Evolutionary conservation across 768 basidiomycete genomes (phyloP).

Genomic region (Pluteus cervinus): DNA sequence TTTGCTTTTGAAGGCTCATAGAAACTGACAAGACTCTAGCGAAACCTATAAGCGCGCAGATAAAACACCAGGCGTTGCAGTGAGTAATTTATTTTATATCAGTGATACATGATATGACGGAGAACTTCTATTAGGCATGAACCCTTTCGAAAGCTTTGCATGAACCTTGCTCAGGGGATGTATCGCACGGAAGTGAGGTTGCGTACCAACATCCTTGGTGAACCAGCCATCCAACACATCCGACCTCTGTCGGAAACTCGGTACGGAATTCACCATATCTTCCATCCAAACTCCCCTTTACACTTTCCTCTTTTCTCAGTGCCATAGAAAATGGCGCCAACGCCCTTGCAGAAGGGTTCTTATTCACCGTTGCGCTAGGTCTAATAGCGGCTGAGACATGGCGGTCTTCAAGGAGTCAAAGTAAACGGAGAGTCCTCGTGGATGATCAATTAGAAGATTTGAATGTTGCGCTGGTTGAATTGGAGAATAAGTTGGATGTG

Average conservation of each 20-base stretch:
- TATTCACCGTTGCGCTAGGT: constrained; percentile 68
- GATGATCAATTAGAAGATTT: constrained; percentile 67
- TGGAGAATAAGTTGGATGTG: constrained; percentile 36
- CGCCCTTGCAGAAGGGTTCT: constrained; percentile 76
- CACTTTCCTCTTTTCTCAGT: constrained; percentile 25
- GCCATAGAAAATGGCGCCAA: constrained; percentile 87
- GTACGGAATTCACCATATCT: constrained; percentile 29
- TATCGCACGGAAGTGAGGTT: constrained; percentile 69
- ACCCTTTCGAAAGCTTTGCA: constrained; percentile 63
- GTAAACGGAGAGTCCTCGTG: constrained; percentile 65
- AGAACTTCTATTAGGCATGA: constrained; percentile 44
- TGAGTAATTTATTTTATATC: constrained; percentile 25
- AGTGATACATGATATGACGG: constrained; percentile 1
- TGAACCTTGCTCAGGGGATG: constrained; percentile 70
- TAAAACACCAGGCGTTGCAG: constrained; percentile 72
- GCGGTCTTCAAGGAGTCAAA: constrained; percentile 63
- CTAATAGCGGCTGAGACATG: constrained; percentile 76
- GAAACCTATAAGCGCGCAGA: constrained; percentile 66
- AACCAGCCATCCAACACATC: constrained; percentile 63
- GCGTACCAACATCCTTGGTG: constrained; percentile 72
- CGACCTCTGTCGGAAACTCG: constrained; percentile 73
- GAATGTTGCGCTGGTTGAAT: constrained; percentile 33
- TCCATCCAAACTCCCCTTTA: neutral
- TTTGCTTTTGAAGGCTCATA: constrained; percentile 3
- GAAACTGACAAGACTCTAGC: constrained; percentile 58